These are phyloP conservation scores for Umbilicus rupestris DNA, from an alignment of 164 flowering plant genomes.

Conservation along the genomic window DNA sequence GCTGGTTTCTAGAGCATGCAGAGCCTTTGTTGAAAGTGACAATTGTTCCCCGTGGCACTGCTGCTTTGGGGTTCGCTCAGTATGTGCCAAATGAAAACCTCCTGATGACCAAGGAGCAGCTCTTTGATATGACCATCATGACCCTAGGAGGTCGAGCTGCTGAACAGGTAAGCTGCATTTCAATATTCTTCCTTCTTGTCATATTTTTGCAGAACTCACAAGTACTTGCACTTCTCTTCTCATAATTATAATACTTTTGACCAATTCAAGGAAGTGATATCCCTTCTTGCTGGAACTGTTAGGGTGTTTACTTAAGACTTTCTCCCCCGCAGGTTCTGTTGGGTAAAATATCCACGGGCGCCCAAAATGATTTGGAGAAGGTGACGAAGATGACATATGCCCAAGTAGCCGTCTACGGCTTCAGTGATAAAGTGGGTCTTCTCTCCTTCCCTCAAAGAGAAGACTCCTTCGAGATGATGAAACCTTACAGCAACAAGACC, in stretches of 20 bases:
- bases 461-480: slow-evolving; percentile 58
- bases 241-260: too few species aligned
- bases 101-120: slow-evolving; percentile 91
- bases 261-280: background rate
- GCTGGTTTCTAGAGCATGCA: slow-evolving; percentile 89
- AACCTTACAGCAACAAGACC: slow-evolving; percentile 91
- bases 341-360: slow-evolving; percentile 92
- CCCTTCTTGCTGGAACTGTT: background rate
- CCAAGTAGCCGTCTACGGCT: slow-evolving; percentile 85
- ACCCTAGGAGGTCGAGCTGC: slow-evolving; percentile 96
- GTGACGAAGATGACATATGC: slow-evolving; percentile 95
- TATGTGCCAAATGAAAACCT: slow-evolving; percentile 95
- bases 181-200: background rate
- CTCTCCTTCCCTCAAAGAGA: slow-evolving; percentile 87
- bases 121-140: slow-evolving; percentile 96
- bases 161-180: slow-evolving; percentile 60
- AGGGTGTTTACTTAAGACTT: background rate
- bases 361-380: slow-evolving; percentile 90
- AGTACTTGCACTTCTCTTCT: too few species aligned
- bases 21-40: slow-evolving; percentile 87
- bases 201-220: background rate
- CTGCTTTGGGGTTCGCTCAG: slow-evolving; percentile 93
- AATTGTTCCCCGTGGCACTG: slow-evolving; percentile 95
- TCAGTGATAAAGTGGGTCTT: slow-evolving; percentile 89
- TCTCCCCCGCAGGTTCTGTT: slow-evolving; percentile 49